Evolutionary conservation across 2,329 filamentous ascomycete species (phyloP), one percentile per base, ranked within the genome.

Genomic region (Aspergillus tanneri): DNA sequence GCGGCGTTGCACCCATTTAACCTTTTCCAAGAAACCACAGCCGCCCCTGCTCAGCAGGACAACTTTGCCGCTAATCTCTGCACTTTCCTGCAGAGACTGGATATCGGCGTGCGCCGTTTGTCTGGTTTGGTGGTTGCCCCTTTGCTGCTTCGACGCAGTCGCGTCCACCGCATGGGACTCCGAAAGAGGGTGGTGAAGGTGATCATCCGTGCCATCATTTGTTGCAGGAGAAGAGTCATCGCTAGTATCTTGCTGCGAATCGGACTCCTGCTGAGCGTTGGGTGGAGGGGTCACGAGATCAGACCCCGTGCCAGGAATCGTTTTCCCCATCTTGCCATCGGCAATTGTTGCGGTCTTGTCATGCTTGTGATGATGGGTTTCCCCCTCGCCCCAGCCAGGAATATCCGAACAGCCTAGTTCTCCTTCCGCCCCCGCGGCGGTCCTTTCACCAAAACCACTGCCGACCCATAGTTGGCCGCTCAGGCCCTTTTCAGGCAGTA

Each of bases 361-460:
- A 34, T 61, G 59, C 38, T 57, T 61, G 16, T 58, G 61, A 36
- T 60, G 63, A 49, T 57, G 78, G 30, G 74, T 70, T 50, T 74
- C 77, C 24, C 77, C 80, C 52, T 86, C 85, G 35, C 82, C 82
- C 90, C 92, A 96, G 5, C 88, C 91, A 2, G 90, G 89, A 16
- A 96, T 85, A 75, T 99, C 93, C 65, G 90, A 95, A 71, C 93
- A 99, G 37, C 93, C 93, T 24, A 97, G 77, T 72, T 99, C 92
- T 27, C 90, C 90, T 62, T 90, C 87, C 7, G 80, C 80, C 45
- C 72, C 73, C 1, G 73, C 67, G 38, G 69, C 69, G 30, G 76
- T 67, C 36, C 81, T 83, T 54, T 96, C 90, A 35, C 86, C 85
- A 68, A 97, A 96, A 18, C 90, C 90, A 62, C 86, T 92, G 4